phyloP scores from a whole-genome alignment of 257 asterid species.

The Pogostemon cablin region DNA sequence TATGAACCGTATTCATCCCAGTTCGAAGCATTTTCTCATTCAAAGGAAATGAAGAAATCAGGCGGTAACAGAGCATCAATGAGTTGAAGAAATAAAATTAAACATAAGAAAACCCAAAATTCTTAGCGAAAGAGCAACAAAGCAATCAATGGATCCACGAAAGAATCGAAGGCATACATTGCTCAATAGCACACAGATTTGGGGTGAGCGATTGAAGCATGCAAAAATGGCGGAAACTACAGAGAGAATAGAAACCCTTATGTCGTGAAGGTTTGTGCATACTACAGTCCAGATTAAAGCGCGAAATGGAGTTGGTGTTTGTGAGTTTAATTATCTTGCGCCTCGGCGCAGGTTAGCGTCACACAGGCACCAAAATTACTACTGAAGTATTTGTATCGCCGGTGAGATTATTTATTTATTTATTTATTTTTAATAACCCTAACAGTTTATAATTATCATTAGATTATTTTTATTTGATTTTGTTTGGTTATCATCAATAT shows the following conservation, averaged over 20 bases:
- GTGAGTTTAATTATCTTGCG: not conserved
- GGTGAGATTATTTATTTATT: too few species aligned
- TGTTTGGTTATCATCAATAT: too few species aligned
- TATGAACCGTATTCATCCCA: conserved; percentile 6
- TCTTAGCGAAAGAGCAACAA: conserved; percentile 13
- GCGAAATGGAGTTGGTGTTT: conserved; percentile 27
- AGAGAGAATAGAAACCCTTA: conserved; percentile 16
- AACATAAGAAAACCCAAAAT: conserved; percentile 9
- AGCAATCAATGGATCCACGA: conserved; percentile 16
- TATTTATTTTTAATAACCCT: too few species aligned
- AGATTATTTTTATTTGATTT: too few species aligned
- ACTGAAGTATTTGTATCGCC: too few species aligned
- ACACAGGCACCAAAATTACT: not conserved
- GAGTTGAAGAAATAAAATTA: not conserved
- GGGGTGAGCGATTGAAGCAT: conserved; percentile 12
- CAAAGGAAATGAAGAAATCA: not conserved
- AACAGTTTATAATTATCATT: too few species aligned
- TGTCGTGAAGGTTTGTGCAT: not conserved
- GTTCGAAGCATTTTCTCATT: not conserved
- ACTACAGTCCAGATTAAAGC: conserved; percentile 18
- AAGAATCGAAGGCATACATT: conserved; percentile 23
- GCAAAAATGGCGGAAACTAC: conserved; percentile 32
- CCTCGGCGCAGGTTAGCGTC: conserved; percentile 7
- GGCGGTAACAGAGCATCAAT: not conserved
- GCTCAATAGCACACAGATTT: not conserved